A percentile compares a stretch with the other conserved stretches of the same genome.
Conservation (phyloP, 257 asterid genomes). For the Ilex aquifolium region DNA sequence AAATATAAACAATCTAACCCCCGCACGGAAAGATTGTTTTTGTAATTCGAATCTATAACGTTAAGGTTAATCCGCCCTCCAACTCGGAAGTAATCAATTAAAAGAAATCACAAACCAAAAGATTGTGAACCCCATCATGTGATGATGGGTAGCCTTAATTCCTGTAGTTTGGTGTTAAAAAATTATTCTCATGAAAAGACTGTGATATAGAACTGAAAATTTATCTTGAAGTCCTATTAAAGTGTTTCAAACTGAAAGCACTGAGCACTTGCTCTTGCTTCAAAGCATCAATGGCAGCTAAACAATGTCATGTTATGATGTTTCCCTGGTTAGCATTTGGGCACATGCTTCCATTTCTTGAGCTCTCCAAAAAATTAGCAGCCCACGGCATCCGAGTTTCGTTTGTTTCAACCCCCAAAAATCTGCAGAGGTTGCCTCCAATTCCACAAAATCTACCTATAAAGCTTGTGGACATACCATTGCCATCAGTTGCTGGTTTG, state of each 20-base stretch:
- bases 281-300: conserved; percentile 21
- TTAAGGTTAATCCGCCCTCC: too few species aligned
- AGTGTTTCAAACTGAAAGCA: not conserved
- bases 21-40: too few species aligned
- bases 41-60: too few species aligned
- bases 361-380: conserved; percentile 27
- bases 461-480: conserved; percentile 20
- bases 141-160: too few species aligned
- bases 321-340: conserved; percentile 51
- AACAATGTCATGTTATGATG: conserved; percentile 29
- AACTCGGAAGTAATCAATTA: too few species aligned
- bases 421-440: conserved; percentile 31
- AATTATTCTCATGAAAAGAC: conserved; percentile 6
- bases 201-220: conserved; percentile 2
- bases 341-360: conserved; percentile 39
- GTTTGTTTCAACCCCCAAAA: conserved; percentile 37
- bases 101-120: conserved; percentile 1
- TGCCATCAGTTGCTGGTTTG: conserved; percentile 23
- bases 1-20: too few species aligned
- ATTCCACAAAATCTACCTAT: conserved; percentile 22
- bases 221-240: conserved; percentile 10
- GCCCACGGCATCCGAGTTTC: conserved; percentile 26
- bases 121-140: conserved; percentile 2
- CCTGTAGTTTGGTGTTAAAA: not conserved
- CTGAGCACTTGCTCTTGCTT: not conserved